phyloP scores from a whole-genome alignment of 305 asterid species.

The Solanum hybrid region DNA sequence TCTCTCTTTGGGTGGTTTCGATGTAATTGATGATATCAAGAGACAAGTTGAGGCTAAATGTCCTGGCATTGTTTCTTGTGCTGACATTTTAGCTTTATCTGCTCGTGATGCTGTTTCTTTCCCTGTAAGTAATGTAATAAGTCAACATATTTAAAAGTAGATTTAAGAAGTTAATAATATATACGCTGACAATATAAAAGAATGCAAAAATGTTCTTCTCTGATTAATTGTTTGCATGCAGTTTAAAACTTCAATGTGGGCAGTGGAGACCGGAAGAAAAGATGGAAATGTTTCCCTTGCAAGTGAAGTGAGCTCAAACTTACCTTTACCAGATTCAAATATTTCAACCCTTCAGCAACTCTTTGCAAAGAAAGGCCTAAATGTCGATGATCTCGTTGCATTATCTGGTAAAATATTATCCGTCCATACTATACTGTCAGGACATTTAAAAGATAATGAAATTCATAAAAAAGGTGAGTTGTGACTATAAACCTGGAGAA shows the following conservation, averaged over 20 bases:
- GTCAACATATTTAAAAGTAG: neutral
- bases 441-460: neutral
- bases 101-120: constrained; percentile 50
- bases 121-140: constrained; percentile 10
- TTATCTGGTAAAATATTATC: constrained; percentile 31
- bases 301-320: constrained; percentile 20
- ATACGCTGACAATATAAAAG: neutral
- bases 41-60: constrained; percentile 16
- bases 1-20: constrained; percentile 28
- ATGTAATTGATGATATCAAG: constrained; percentile 42
- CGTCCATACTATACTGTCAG: neutral
- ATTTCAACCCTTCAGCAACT: constrained; percentile 22
- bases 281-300: constrained; percentile 35
- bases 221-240: constrained; percentile 6
- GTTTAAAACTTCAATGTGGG: constrained; percentile 34
- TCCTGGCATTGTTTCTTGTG: constrained; percentile 37
- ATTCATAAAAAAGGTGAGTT: neutral
- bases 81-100: constrained; percentile 42
- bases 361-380: constrained; percentile 25
- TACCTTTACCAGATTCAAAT: constrained; percentile 38
- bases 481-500: neutral
- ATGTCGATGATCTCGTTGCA: constrained; percentile 39
- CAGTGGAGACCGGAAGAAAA: constrained; percentile 38
- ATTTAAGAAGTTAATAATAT: neutral
- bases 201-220: neutral